Evolutionary conservation across 2,329 filamentous ascomycete species (phyloP).

Genomic region (Emmonsia crescens): DNA sequence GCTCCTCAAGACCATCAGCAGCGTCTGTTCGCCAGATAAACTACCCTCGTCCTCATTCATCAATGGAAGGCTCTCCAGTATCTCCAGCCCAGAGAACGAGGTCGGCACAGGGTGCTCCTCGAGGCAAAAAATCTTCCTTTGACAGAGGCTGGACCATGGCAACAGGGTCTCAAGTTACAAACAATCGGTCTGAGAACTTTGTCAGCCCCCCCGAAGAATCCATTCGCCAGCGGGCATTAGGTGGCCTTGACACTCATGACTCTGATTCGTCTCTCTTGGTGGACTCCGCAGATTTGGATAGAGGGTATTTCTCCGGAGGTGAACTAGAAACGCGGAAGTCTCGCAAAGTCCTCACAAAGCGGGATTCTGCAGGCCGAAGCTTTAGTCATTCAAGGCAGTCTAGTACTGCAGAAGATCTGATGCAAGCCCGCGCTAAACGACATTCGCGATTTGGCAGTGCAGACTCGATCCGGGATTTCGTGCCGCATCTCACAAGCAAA

Average conservation of each 20-base stretch:
- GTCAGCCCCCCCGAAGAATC: slow-evolving; percentile 21
- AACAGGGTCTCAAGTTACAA: slow-evolving; percentile 23
- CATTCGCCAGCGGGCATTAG: slow-evolving; percentile 14
- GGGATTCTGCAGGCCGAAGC: slow-evolving; percentile 33
- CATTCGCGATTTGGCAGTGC: slow-evolving; percentile 72
- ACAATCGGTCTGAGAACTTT: slow-evolving; percentile 21
- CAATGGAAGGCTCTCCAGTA: slow-evolving; percentile 56
- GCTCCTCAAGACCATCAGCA: slow-evolving; percentile 54
- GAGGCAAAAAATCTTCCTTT: slow-evolving; percentile 48
- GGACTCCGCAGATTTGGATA: slow-evolving; percentile 54
- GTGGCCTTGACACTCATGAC: slow-evolving; percentile 17
- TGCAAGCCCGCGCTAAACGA: slow-evolving; percentile 55
- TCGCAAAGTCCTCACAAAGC: slow-evolving; percentile 72
- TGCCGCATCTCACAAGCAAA: slow-evolving; percentile 43
- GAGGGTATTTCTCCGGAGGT: slow-evolving; percentile 86
- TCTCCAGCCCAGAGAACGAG: slow-evolving; percentile 14
- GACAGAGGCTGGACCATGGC: slow-evolving; percentile 50
- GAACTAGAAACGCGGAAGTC: slow-evolving; percentile 63
- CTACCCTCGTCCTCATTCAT: slow-evolving; percentile 78
- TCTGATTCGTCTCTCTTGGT: slow-evolving; percentile 24
- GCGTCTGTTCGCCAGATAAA: slow-evolving; percentile 73
- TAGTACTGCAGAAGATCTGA: slow-evolving; percentile 65
- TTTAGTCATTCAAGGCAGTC: slow-evolving; percentile 56
- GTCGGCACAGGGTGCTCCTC: slow-evolving; percentile 25
- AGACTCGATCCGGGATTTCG: slow-evolving; percentile 57